Evolutionary conservation across 192 early-diverging fungal genomes (phyloP).

Genomic region (Coemansia furcata): DNA sequence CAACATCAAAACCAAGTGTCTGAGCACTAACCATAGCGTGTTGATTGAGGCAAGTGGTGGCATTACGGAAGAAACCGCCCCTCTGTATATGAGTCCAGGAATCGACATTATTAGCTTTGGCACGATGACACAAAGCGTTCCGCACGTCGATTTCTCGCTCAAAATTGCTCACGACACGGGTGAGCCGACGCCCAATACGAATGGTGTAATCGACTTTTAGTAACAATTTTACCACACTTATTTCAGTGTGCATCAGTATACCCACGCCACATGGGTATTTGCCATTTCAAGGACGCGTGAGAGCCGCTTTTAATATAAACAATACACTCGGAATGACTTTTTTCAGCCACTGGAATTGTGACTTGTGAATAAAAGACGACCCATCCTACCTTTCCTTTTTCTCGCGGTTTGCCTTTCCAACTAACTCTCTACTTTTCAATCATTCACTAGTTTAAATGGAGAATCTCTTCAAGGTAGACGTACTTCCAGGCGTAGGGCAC

Average conservation of each 20-base stretch:
- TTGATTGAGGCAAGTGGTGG: constrained; percentile 96
- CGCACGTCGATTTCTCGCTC: constrained; percentile 95
- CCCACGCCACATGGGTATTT: too few species aligned
- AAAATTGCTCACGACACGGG: constrained; percentile 60
- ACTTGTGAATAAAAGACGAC: neutral
- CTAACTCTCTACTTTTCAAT: neutral
- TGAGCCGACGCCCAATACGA: neutral
- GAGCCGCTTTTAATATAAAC: neutral
- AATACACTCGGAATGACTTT: neutral
- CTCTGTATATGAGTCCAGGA: constrained; percentile 73
- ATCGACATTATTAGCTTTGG: constrained; percentile 94
- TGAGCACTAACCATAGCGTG: constrained; percentile 46
- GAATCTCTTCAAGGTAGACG: neutral
- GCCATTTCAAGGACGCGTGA: too few species aligned
- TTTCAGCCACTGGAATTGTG: neutral
- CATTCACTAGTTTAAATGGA: neutral
- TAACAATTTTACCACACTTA: too few species aligned
- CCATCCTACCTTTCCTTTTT: neutral
- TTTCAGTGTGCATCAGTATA: too few species aligned
- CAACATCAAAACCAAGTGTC: constrained; percentile 76
- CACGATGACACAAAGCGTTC: constrained; percentile 89
- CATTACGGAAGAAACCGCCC: constrained; percentile 83
- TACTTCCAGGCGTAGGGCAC: neutral
- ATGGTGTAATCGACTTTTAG: neutral
- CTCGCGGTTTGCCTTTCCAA: neutral